Conservation (phyloP, 192 early-diverging fungal species). For the Pecoramyces ruminantium region DNA sequence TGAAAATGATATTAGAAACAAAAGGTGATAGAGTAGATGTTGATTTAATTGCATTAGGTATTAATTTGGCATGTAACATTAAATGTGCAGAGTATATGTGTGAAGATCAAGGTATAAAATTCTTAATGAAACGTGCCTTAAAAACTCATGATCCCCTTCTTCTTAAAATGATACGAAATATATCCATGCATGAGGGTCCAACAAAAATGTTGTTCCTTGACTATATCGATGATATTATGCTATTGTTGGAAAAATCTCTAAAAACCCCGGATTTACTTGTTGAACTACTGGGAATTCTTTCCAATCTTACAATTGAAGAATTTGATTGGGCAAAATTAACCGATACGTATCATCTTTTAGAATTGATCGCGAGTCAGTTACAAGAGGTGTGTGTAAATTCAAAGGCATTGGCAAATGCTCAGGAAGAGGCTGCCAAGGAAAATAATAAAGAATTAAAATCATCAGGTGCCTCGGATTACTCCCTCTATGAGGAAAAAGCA, state of each 20-base stretch:
- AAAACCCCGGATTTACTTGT: constrained; percentile 18
- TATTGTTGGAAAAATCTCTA: constrained; percentile 13
- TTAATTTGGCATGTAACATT: constrained; percentile 23
- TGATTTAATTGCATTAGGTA: constrained; percentile 30
- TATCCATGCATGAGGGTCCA: constrained; percentile 13
- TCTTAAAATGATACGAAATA: constrained; percentile 32
- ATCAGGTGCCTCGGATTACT: not conserved
- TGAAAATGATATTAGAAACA: constrained; percentile 22
- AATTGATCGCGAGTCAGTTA: constrained; percentile 11
- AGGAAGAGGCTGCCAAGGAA: not conserved
- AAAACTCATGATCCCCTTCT: constrained; percentile 30
- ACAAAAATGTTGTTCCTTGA: constrained; percentile 21
- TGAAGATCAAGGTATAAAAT: constrained; percentile 28
- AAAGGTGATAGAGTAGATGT: constrained; percentile 9
- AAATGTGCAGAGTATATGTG: constrained; percentile 12
- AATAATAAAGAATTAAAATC: constrained; percentile 5
- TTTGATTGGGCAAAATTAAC: constrained; percentile 35
- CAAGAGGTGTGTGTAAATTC: not conserved
- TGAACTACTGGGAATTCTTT: constrained; percentile 27
- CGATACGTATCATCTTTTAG: constrained; percentile 20
- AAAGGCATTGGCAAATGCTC: not conserved
- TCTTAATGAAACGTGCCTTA: constrained; percentile 26
- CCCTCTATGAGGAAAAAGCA: not conserved
- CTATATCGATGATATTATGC: constrained; percentile 33
- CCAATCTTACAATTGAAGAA: constrained; percentile 21